A percentile compares a stretch with the other conserved stretches of the same genome.
phyloP scores from a whole-genome alignment of 73 alveolate genomes.

The Paraurostyla sp. region DNA sequence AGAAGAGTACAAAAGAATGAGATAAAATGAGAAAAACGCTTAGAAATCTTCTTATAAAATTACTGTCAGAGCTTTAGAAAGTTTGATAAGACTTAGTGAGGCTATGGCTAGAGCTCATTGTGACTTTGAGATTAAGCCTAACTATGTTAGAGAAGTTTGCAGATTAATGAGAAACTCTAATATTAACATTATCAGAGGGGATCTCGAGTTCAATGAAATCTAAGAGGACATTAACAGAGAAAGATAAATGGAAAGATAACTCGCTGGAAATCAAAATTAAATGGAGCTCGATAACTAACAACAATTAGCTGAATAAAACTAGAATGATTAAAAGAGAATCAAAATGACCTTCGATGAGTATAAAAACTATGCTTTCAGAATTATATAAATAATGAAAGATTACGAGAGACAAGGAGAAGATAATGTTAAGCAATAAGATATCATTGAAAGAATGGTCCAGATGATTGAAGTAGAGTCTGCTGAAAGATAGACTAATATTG shows the following conservation, averaged over 20 bases:
- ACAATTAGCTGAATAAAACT: neutral
- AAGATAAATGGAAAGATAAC: conserved; percentile 37
- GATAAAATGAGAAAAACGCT: conserved; percentile 89
- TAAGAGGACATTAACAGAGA: conserved; percentile 36
- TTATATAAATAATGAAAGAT: conserved; percentile 75
- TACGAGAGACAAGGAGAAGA: conserved; percentile 70
- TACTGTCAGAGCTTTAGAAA: conserved; percentile 98
- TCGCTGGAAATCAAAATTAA: neutral
- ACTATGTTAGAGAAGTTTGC: conserved; percentile 93
- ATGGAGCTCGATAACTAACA: neutral
- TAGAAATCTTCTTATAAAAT: conserved; percentile 94
- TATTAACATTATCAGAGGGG: conserved; percentile 86
- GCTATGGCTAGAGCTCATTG: conserved; percentile 97
- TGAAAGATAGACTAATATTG: conserved; percentile 67
- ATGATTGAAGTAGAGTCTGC: conserved; percentile 57
- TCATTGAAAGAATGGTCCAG: conserved; percentile 52
- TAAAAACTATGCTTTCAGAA: conserved; percentile 44
- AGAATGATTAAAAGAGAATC: conserved; percentile 27
- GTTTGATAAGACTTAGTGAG: conserved; percentile 96
- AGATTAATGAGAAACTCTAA: conserved; percentile 90
- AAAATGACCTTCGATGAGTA: conserved; percentile 74
- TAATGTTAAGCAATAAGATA: conserved; percentile 65
- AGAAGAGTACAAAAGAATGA: conserved; percentile 90
- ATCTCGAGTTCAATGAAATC: conserved; percentile 74
- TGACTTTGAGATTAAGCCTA: conserved; percentile 82